These are phyloP conservation scores for Botrytis tulipae DNA, from an alignment of 2,329 filamentous ascomycete species.

Conservation along the genomic window DNA sequence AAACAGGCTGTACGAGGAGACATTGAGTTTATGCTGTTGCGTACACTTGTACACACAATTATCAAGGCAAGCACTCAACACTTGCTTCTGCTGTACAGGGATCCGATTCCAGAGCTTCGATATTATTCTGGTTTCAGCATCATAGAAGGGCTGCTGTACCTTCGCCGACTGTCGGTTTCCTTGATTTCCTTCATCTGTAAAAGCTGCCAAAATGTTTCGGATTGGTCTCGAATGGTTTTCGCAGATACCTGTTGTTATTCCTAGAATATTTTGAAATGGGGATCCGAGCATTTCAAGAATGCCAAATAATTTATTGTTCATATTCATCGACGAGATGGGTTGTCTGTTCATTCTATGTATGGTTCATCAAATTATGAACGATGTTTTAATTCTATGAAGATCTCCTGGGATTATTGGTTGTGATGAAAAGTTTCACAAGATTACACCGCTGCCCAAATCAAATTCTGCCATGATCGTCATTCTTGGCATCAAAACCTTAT, in stretches of 20 bases:
- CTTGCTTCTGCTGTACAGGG: neutral
- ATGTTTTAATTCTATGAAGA: neutral
- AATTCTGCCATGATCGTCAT: neutral
- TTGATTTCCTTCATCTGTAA: neutral
- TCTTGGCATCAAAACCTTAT: constrained; percentile 5
- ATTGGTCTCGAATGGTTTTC: neutral
- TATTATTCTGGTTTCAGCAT: neutral
- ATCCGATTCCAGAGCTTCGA: neutral
- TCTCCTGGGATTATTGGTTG: no score
- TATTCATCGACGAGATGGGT: neutral
- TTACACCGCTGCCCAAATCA: neutral
- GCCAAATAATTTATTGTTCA: neutral
- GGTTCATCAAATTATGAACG: neutral
- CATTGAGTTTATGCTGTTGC: neutral
- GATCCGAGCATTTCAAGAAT: neutral
- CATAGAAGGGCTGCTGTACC: neutral
- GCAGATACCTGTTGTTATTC: neutral
- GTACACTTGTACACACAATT: neutral
- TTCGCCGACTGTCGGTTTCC: neutral
- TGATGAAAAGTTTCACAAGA: neutral
- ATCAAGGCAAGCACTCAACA: neutral
- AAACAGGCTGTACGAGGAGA: neutral
- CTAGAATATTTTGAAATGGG: neutral
- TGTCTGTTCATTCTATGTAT: neutral
- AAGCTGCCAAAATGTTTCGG: neutral